These are phyloP conservation scores for Cicer arietinum DNA, from an alignment of 306 rosid species.

Conservation along the genomic window DNA sequence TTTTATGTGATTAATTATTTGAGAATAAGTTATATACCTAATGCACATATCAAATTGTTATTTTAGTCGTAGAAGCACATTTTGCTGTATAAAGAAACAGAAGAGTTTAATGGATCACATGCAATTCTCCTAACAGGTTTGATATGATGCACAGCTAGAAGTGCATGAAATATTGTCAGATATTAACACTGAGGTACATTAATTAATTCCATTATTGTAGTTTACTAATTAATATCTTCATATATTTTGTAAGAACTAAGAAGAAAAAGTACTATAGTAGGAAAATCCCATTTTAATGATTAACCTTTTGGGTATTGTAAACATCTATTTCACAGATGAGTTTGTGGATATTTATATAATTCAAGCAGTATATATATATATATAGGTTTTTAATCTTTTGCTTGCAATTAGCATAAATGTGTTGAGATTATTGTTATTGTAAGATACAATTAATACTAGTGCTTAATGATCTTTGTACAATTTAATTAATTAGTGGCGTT, in stretches of 20 bases:
- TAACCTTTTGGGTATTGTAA: constrained; percentile 19
- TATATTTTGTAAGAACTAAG: background rate
- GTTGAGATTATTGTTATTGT: constrained; percentile 33
- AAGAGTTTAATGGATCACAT: background rate
- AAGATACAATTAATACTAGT: background rate
- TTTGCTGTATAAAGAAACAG: too few relatives aligned
- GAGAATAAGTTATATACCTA: background rate
- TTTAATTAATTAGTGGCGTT: background rate
- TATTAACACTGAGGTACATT: constrained; percentile 39
- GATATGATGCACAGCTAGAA: background rate
- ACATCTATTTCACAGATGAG: constrained; percentile 38
- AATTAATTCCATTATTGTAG: constrained; percentile 25
- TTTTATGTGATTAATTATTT: constrained; percentile 19
- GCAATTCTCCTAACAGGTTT: constrained; percentile 33
- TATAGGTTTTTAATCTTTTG: constrained; percentile 35
- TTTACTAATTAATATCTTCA: background rate
- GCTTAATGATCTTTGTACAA: background rate
- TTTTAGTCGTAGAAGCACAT: too few relatives aligned
- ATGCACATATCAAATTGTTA: background rate
- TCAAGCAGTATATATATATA: constrained; percentile 21
- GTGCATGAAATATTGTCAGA: constrained; percentile 34
- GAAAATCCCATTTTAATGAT: constrained; percentile 15
- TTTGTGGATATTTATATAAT: constrained; percentile 7
- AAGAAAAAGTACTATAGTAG: constrained; percentile 4
- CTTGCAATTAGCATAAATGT: constrained; percentile 3